Percentiles rank a stretch among this genome's conserved stretches.
These are phyloP conservation scores for Cladosporium cucumerinum DNA, from an alignment of 2,329 filamentous ascomycete species.

Conservation along the genomic window DNA sequence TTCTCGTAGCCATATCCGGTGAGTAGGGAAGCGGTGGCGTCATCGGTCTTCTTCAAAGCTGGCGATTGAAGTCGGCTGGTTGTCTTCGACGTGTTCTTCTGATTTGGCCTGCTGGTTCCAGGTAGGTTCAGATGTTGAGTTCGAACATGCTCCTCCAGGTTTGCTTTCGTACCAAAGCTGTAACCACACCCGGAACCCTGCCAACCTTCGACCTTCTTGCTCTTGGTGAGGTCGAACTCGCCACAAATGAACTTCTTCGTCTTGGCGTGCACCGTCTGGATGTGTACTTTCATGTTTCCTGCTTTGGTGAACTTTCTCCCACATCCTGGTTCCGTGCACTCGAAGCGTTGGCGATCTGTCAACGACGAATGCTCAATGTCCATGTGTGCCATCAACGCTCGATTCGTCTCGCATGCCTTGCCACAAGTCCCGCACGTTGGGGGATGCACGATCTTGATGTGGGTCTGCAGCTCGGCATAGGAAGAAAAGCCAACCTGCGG, in stretches of 20 bases:
- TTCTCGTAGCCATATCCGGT: conserved; percentile 57
- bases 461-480: conserved; percentile 65
- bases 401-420: conserved; percentile 62
- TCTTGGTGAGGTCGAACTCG: conserved; percentile 60
- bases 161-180: conserved; percentile 71
- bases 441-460: conserved; percentile 69
- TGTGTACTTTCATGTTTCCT: conserved; percentile 78
- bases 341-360: conserved; percentile 49
- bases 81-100: conserved; percentile 14
- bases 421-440: conserved; percentile 73
- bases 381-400: conserved; percentile 70
- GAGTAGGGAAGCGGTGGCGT: conserved; percentile 35
- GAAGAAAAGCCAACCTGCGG: conserved; percentile 59
- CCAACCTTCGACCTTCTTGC: conserved; percentile 59
- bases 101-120: conserved; percentile 14
- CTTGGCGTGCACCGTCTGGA: conserved; percentile 73
- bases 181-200: conserved; percentile 65
- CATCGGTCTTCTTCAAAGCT: background rate
- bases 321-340: conserved; percentile 67
- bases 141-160: conserved; percentile 79
- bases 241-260: conserved; percentile 75
- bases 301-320: conserved; percentile 74
- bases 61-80: background rate
- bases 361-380: conserved; percentile 64
- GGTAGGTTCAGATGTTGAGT: conserved; percentile 63